A percentile compares a stretch with the other conserved stretches of the same genome.
These are phyloP conservation scores for Penicillium flavigenum DNA, from an alignment of 495 filamentous ascomycete genomes.

Conservation along the genomic window DNA sequence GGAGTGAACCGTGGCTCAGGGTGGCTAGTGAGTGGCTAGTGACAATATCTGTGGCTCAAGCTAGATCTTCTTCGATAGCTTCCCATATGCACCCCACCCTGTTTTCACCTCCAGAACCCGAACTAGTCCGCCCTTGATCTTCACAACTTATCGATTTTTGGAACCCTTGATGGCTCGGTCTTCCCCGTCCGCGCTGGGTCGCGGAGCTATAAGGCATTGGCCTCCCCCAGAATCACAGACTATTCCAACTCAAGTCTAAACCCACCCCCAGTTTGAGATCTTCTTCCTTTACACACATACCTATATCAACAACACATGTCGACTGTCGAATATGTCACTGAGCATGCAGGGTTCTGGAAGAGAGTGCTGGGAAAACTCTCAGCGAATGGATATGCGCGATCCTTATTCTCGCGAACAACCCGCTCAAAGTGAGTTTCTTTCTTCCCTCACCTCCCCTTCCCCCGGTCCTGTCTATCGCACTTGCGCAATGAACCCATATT, in stretches of 20 bases:
- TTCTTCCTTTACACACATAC: not conserved
- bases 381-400: conserved; percentile 35
- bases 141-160: conserved; percentile 27
- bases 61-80: conserved; percentile 27
- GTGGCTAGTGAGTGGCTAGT: conserved; percentile 26
- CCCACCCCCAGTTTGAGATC: not conserved
- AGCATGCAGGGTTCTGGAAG: conserved; percentile 39
- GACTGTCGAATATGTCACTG: conserved; percentile 35
- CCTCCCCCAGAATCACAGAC: conserved; percentile 5
- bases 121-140: conserved; percentile 38
- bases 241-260: conserved; percentile 11
- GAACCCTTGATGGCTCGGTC: conserved; percentile 26
- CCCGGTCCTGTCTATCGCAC: not conserved
- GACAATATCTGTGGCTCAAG: conserved; percentile 28
- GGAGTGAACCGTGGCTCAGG: too few species aligned
- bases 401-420: conserved; percentile 30
- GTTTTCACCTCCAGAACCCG: conserved; percentile 19
- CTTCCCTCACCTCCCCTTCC: not conserved
- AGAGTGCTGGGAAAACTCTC: conserved; percentile 41
- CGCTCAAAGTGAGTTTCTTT: conserved; percentile 35
- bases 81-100: conserved; percentile 18
- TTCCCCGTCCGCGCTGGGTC: conserved; percentile 16
- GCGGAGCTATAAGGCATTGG: conserved; percentile 26
- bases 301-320: conserved; percentile 26
- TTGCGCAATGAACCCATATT: conserved; percentile 20